A percentile compares a stretch with the other conserved stretches of the same genome.
These are phyloP conservation scores for Thielaviopsis punctulata DNA, from an alignment of 2,329 filamentous ascomycete genomes.

Conservation along the genomic window DNA sequence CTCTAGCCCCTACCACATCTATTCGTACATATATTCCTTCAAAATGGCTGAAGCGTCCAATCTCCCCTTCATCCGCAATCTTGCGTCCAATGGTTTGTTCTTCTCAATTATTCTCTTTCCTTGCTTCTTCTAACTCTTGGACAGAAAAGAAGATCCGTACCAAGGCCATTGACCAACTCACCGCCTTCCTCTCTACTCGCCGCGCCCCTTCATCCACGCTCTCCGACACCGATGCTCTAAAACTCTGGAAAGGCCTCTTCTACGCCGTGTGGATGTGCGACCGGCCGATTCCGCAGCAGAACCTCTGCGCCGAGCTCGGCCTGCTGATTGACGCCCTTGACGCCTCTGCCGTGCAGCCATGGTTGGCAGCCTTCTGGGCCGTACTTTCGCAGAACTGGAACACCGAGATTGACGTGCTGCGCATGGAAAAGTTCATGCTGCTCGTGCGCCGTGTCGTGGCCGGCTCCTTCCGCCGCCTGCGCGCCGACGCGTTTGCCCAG, in stretches of 20 bases:
- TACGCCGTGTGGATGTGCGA: constrained; percentile 92
- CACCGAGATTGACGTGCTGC: constrained; percentile 51
- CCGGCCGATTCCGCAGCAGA: constrained; percentile 72
- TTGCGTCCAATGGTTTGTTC: constrained; percentile 62
- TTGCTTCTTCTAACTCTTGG: neutral
- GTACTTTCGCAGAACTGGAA: constrained; percentile 55
- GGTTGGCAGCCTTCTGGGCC: constrained; percentile 43
- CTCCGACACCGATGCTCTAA: constrained; percentile 53
- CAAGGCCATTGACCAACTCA: constrained; percentile 59
- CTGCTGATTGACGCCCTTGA: constrained; percentile 26
- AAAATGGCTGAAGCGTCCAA: constrained; percentile 26
- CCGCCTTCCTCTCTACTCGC: constrained; percentile 52
- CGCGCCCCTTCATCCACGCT: constrained; percentile 24
- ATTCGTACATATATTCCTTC: neutral
- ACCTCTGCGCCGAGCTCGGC: constrained; percentile 62
- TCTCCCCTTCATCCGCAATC: constrained; percentile 65
- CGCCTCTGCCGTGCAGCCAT: constrained; percentile 33
- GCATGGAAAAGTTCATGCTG: constrained; percentile 86
- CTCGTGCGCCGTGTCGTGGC: constrained; percentile 64
- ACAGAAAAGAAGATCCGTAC: constrained; percentile 63
- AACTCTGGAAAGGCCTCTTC: constrained; percentile 90
- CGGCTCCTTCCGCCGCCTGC: constrained; percentile 36
- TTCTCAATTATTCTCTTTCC: neutral
- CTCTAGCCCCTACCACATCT: neutral
- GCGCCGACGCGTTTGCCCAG: constrained; percentile 1